Evolutionary conservation across 257 asterid species (phyloP).

Genomic region (Nyctanthes arbortristis): DNA sequence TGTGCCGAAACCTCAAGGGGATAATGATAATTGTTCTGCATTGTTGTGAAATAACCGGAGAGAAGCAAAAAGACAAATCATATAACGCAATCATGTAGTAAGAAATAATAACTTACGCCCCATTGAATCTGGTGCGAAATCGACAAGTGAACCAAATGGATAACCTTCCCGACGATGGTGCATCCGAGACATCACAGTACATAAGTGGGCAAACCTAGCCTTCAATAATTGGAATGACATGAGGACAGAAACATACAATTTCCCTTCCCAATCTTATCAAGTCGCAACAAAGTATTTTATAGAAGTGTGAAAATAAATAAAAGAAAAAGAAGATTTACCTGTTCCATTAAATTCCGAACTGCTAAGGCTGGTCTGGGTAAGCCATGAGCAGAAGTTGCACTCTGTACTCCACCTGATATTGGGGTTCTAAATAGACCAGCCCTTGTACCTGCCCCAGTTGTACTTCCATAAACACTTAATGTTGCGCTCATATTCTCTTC

Average conservation of each 20-base stretch:
- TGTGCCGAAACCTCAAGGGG: neutral
- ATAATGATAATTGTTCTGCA: conserved; percentile 11
- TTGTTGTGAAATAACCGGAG: neutral
- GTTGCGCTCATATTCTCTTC: conserved; percentile 27
- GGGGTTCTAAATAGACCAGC: conserved; percentile 98
- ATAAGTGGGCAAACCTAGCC: conserved; percentile 98
- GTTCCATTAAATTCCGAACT: conserved; percentile 97
- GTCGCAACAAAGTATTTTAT: neutral
- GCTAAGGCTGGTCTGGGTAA: conserved; percentile 96
- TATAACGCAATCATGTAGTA: neutral
- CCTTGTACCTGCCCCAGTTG: conserved; percentile 70
- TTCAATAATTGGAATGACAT: conserved; percentile 33
- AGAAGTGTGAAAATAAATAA: neutral
- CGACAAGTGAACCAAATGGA: conserved; percentile 98
- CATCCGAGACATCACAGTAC: conserved; percentile 95
- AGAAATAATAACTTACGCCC: conserved; percentile 67
- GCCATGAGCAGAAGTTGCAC: conserved; percentile 97
- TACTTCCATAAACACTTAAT: conserved; percentile 46
- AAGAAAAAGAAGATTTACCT: conserved; percentile 42
- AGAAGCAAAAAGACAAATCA: conserved; percentile 7
- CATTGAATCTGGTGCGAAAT: conserved; percentile 87
- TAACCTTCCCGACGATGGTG: conserved; percentile 97
- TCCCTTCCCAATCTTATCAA: conserved; percentile 7
- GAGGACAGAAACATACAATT: conserved; percentile 25
- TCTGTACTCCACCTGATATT: conserved; percentile 98